These are phyloP conservation scores for Cenchrus fungigraminus DNA, from an alignment of 176 grass and related monocot genomes.

Conservation along the genomic window DNA sequence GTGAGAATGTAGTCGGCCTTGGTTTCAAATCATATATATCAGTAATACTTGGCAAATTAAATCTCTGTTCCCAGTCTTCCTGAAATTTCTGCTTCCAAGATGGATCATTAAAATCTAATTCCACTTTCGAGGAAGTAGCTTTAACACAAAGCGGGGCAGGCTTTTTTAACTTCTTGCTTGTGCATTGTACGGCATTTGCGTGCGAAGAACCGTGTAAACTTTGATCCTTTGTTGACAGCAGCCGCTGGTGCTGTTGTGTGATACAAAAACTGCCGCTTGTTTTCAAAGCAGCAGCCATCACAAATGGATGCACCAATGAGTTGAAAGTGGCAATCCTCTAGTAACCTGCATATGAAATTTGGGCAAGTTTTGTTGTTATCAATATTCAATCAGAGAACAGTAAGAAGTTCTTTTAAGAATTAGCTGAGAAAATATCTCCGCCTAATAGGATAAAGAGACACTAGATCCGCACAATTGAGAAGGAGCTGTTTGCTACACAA, in stretches of 20 bases:
- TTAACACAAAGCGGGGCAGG: slow-evolving; percentile 32
- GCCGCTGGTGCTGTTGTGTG: slow-evolving; percentile 16
- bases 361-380: neutral
- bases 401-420: neutral
- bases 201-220: slow-evolving; percentile 23
- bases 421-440: neutral
- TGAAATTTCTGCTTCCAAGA: slow-evolving; percentile 76
- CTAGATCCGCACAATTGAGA: slow-evolving; percentile 6
- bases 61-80: slow-evolving; percentile 72
- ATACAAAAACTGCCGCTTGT: slow-evolving; percentile 17
- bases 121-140: slow-evolving; percentile 35
- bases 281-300: slow-evolving; percentile 50
- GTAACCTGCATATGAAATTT: slow-evolving; percentile 30
- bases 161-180: slow-evolving; percentile 43
- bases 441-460: neutral
- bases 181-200: slow-evolving; percentile 38
- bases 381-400: neutral
- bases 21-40: slow-evolving; percentile 88
- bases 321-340: slow-evolving; percentile 7
- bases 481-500: neutral
- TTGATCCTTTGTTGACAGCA: slow-evolving; percentile 27
- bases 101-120: slow-evolving; percentile 69
- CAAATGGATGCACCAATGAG: neutral
- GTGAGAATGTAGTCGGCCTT: slow-evolving; percentile 77
- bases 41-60: slow-evolving; percentile 72